These are phyloP conservation scores for Termitomyces sp. DNA, from an alignment of 768 basidiomycete species.

Conservation along the genomic window DNA sequence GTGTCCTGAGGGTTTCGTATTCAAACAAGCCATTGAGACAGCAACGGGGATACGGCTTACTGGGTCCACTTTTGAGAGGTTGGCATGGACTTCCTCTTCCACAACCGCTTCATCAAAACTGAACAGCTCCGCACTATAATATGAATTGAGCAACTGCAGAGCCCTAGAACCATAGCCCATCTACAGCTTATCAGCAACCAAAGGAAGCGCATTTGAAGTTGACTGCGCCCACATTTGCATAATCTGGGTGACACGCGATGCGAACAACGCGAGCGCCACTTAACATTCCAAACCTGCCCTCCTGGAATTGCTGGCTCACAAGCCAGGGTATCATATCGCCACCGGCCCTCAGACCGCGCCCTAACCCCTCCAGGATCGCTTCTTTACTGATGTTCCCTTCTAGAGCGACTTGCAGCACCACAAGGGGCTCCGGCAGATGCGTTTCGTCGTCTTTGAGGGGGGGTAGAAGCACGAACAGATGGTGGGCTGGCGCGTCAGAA, in stretches of 20 bases:
- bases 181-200: conserved; percentile 30
- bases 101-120: conserved; percentile 68
- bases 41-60: conserved; percentile 20
- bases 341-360: conserved; percentile 77
- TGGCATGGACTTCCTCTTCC: conserved; percentile 54
- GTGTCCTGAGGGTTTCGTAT: conserved; percentile 20
- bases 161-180: conserved; percentile 97
- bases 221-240: conserved; percentile 62
- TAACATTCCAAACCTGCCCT: conserved; percentile 86
- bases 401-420: conserved; percentile 92
- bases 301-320: conserved; percentile 92
- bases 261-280: conserved; percentile 90
- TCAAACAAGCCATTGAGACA: not conserved
- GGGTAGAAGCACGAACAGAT: conserved; percentile 91
- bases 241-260: conserved; percentile 95
- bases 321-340: conserved; percentile 99
- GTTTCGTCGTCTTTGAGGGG: conserved; percentile 88
- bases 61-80: conserved; percentile 42
- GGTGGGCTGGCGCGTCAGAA: conserved; percentile 95
- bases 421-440: conserved; percentile 91
- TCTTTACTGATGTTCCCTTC: conserved; percentile 90
- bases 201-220: not conserved
- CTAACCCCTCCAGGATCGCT: conserved; percentile 80
- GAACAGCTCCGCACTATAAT: conserved; percentile 91
- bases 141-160: conserved; percentile 79